phyloP scores from a whole-genome alignment of 148 eudicot species.

The Camellia japonica region DNA sequence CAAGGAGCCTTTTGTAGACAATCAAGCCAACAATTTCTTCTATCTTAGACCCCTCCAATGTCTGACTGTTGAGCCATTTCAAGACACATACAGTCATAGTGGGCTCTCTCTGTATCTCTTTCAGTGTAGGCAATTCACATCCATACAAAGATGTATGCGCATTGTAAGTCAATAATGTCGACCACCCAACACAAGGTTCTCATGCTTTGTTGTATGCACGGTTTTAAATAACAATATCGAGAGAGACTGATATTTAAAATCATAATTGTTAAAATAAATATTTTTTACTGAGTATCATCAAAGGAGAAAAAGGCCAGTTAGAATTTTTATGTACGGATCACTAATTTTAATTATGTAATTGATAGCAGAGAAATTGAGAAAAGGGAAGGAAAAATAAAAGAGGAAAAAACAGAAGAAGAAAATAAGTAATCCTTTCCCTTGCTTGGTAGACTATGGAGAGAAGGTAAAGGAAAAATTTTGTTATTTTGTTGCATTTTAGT shows the following conservation, averaged over 20 bases:
- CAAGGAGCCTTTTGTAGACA: not conserved
- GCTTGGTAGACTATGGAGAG: too few species aligned
- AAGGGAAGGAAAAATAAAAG: too few species aligned
- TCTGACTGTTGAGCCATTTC: constrained; percentile 3
- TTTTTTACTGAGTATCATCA: too few species aligned
- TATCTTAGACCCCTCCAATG: not conserved
- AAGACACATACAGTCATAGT: not conserved
- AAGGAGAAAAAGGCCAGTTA: not conserved
- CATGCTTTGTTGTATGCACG: too few species aligned
- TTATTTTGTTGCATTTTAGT: too few species aligned
- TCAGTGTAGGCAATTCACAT: not conserved
- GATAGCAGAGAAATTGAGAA: too few species aligned
- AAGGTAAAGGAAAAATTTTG: too few species aligned
- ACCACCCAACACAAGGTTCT: not conserved
- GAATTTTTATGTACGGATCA: not conserved
- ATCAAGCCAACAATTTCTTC: constrained; percentile 13
- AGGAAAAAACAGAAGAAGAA: too few species aligned
- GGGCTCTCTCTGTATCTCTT: not conserved
- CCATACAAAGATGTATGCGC: not conserved
- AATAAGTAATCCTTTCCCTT: too few species aligned
- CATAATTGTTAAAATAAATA: too few species aligned
- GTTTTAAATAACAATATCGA: too few species aligned
- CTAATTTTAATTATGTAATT: not conserved
- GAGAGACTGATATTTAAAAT: too few species aligned
- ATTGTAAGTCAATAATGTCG: constrained; percentile 13